These are phyloP conservation scores for Phialophora expanda DNA, from an alignment of 2,329 filamentous ascomycete genomes.

Conservation along the genomic window DNA sequence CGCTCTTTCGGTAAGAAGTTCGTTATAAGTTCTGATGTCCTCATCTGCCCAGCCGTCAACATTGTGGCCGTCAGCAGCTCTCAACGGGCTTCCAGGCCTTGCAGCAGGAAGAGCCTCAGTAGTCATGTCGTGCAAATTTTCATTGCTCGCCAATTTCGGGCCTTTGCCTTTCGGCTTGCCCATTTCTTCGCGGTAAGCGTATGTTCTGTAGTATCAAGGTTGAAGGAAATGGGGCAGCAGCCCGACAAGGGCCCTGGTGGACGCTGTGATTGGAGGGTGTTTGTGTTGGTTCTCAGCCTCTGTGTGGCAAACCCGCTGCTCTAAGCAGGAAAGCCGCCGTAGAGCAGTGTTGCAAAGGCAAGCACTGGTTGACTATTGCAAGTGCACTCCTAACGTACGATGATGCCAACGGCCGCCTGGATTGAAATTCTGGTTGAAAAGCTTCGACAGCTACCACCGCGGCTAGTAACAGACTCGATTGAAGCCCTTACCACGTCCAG, in stretches of 20 bases:
- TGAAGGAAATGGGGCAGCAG: background rate
- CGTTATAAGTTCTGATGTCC: conserved; percentile 38
- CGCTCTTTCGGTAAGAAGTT: conserved; percentile 36
- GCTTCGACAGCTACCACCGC: conserved; percentile 26
- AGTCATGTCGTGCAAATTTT: conserved; percentile 13
- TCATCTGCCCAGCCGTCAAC: conserved; percentile 38
- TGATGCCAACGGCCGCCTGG: conserved; percentile 7
- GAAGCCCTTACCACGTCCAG: conserved; percentile 25
- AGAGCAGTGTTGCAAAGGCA: conserved; percentile 1
- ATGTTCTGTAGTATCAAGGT: background rate
- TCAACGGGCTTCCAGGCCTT: conserved; percentile 15
- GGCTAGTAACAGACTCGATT: conserved; percentile 22
- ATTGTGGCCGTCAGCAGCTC: conserved; percentile 36
- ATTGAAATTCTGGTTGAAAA: conserved; percentile 18
- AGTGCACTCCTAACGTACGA: conserved; percentile 13
- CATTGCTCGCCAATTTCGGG: conserved; percentile 16
- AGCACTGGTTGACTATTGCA: conserved; percentile 12
- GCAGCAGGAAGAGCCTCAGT: background rate
- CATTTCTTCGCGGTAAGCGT: conserved; percentile 18
- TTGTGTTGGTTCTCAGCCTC: background rate
- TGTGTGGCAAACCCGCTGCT: background rate
- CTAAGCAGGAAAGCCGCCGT: conserved; percentile 2
- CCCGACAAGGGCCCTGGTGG: background rate
- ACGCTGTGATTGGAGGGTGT: background rate
- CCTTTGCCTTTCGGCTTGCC: conserved; percentile 33